These are phyloP conservation scores for Terfezia boudieri DNA, from an alignment of 495 filamentous ascomycete genomes.

Conservation along the genomic window DNA sequence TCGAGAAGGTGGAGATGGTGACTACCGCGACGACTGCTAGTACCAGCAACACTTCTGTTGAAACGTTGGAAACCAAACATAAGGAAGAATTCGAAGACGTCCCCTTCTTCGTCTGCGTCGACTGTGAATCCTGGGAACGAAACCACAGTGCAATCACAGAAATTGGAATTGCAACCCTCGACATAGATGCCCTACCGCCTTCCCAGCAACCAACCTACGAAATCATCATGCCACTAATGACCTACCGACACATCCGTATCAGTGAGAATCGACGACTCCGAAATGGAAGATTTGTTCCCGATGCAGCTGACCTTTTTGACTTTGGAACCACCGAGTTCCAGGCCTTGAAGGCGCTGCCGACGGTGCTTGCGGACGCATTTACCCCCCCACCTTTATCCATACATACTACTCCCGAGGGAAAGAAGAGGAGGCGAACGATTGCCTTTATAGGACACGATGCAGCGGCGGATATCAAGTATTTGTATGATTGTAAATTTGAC, in stretches of 20 bases:
- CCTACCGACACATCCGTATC: slow-evolving; percentile 54
- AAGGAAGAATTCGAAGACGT: not conserved
- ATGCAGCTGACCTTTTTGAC: slow-evolving; percentile 50
- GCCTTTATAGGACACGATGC: slow-evolving; percentile 62
- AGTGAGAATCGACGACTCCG: slow-evolving; percentile 37
- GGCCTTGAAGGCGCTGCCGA: slow-evolving; percentile 8
- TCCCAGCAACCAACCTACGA: slow-evolving; percentile 29
- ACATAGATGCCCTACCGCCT: slow-evolving; percentile 30
- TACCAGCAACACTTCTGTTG: slow-evolving; percentile 5
- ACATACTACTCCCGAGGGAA: slow-evolving; percentile 6
- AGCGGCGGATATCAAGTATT: slow-evolving; percentile 40
- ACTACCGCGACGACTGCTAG: slow-evolving; percentile 4
- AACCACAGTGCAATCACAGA: slow-evolving; percentile 47
- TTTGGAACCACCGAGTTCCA: slow-evolving; percentile 43
- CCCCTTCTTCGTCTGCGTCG: slow-evolving; percentile 49
- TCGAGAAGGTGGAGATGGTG: slow-evolving; percentile 4
- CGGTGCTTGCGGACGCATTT: slow-evolving; percentile 24
- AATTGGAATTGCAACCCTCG: slow-evolving; percentile 63
- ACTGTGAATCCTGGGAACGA: slow-evolving; percentile 60
- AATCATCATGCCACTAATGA: slow-evolving; percentile 28
- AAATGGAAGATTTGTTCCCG: slow-evolving; percentile 42
- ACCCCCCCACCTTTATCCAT: not conserved
- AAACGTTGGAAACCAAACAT: slow-evolving; percentile 1
- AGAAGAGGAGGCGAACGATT: slow-evolving; percentile 31
- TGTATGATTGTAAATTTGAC: slow-evolving; percentile 38